Conservation (phyloP, 306 rosid genomes). For the Cicer arietinum region DNA sequence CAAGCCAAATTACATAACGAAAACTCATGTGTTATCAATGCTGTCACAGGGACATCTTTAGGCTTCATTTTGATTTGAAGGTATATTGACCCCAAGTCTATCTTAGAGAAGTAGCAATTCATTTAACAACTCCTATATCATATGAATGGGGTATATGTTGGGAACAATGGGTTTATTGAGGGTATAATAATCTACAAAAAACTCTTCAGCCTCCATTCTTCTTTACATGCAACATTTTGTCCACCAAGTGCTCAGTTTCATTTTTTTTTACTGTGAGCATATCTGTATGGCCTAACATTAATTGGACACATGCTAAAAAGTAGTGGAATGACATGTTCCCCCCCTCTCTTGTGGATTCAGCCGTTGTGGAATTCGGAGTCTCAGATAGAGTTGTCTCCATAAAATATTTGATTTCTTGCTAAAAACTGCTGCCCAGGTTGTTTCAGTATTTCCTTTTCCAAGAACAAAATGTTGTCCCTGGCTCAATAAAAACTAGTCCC, state of each 20-base stretch:
- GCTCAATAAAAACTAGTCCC: not conserved
- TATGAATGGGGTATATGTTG: not conserved
- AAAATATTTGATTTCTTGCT: not conserved
- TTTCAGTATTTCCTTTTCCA: not conserved
- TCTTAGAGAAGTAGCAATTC: not conserved
- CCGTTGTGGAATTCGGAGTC: not conserved
- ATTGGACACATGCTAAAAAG: not conserved
- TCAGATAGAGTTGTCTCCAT: not conserved
- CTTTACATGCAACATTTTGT: not conserved
- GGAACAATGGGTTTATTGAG: not conserved
- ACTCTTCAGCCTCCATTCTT: not conserved
- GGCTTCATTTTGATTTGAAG: not conserved
- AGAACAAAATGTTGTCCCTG: not conserved
- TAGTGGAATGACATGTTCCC: not conserved
- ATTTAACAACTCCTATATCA: not conserved
- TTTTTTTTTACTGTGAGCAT: not conserved
- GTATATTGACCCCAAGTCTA: not conserved
- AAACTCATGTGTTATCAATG: not conserved
- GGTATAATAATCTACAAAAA: slow-evolving; percentile 6
- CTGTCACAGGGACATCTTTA: not conserved
- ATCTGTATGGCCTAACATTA: not conserved
- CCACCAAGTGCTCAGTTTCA: not conserved
- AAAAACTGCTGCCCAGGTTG: not conserved
- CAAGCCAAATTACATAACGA: not conserved
- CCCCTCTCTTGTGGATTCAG: not conserved